These are phyloP conservation scores for Rubia yunnanensis DNA, from an alignment of 257 asterid genomes.

Conservation along the genomic window DNA sequence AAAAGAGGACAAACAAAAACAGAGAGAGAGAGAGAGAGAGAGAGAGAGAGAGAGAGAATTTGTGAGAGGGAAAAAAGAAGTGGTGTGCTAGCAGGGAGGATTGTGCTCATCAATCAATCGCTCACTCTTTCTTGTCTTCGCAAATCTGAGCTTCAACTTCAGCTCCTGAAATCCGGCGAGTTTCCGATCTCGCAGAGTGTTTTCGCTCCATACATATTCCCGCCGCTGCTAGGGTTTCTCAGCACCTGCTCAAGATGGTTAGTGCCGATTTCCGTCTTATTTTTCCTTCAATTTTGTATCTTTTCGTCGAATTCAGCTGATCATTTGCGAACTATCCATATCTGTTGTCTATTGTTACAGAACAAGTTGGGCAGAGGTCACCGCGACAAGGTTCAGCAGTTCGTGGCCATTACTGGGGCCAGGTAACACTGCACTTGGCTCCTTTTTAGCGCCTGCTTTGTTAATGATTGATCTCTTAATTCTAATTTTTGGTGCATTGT, in stretches of 20 bases:
- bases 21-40: not conserved
- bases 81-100: not conserved
- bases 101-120: not conserved
- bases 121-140: not conserved
- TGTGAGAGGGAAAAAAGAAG: not conserved
- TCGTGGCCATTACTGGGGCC: slow-evolving; percentile 84
- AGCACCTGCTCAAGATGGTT: slow-evolving; percentile 32
- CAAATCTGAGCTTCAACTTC: not conserved
- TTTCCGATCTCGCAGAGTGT: not conserved
- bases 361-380: slow-evolving; percentile 91
- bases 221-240: slow-evolving; percentile 19
- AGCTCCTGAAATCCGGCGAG: not conserved
- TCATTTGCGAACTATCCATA: not conserved
- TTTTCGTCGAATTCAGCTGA: not conserved
- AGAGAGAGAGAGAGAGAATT: not conserved
- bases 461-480: not conserved
- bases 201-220: not conserved
- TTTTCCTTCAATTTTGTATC: not conserved
- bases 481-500: not conserved
- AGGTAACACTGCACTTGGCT: slow-evolving; percentile 31
- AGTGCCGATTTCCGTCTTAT: not conserved
- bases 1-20: not conserved
- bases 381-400: slow-evolving; percentile 93
- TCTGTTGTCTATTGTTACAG: slow-evolving; percentile 26
- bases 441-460: not conserved